These are phyloP conservation scores for Collybiopsis confluens DNA, from an alignment of 768 basidiomycete species.

Conservation along the genomic window DNA sequence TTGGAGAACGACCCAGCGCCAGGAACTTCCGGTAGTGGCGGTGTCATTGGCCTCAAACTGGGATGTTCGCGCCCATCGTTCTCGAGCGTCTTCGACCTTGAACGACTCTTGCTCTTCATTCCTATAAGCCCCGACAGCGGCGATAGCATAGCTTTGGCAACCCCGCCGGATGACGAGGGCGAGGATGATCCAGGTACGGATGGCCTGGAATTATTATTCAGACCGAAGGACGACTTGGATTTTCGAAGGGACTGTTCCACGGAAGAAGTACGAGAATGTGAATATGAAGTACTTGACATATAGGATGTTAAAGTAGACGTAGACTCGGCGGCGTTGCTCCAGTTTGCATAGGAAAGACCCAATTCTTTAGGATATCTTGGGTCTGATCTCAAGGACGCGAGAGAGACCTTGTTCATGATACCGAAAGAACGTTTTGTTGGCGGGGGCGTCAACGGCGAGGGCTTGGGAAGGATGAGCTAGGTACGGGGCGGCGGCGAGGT, in stretches of 20 bases:
- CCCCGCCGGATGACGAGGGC: background rate
- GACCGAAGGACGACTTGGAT: background rate
- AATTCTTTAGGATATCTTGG: background rate
- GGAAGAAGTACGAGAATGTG: background rate
- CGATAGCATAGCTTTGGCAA: background rate
- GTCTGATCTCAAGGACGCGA: background rate
- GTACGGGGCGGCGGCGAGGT: too few relatives aligned
- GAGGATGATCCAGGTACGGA: background rate
- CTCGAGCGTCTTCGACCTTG: background rate
- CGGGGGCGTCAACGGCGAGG: background rate
- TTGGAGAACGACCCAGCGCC: too few relatives aligned
- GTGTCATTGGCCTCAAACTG: slow-evolving; percentile 1
- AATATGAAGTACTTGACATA: background rate
- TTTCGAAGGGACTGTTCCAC: background rate
- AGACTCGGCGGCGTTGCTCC: background rate
- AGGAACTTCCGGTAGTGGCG: background rate
- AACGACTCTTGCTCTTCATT: background rate
- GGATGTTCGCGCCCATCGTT: background rate
- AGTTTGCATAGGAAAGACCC: background rate
- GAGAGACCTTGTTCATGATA: background rate
- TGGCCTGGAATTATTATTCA: background rate
- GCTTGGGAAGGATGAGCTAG: background rate
- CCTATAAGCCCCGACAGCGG: background rate
- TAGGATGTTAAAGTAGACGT: background rate
- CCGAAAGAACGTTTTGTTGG: slow-evolving; percentile 1